These are phyloP conservation scores for Arachnopeziza araneosa DNA, from an alignment of 2,329 filamentous ascomycete species.

Conservation along the genomic window DNA sequence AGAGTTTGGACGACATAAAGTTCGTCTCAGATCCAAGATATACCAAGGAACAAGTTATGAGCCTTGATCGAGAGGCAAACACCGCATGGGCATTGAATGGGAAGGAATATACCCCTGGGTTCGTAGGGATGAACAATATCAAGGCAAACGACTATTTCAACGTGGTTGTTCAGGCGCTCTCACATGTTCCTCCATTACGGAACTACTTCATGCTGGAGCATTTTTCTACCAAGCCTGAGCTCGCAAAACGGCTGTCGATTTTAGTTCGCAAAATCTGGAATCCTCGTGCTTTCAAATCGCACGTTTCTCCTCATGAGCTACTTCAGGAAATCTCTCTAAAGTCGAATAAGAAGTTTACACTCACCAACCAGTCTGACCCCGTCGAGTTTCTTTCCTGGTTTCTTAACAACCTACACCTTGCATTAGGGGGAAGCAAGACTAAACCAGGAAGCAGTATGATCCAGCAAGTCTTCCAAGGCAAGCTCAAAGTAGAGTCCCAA, in stretches of 20 bases:
- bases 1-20: constrained; percentile 95
- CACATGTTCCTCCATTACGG: constrained; percentile 81
- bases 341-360: constrained; percentile 86
- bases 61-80: constrained; percentile 63
- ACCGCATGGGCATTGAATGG: constrained; percentile 72
- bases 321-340: constrained; percentile 88
- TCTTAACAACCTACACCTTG: constrained; percentile 88
- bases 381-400: constrained; percentile 98
- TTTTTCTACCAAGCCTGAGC: constrained; percentile 66
- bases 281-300: constrained; percentile 87
- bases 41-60: constrained; percentile 70
- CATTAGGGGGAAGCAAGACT: constrained; percentile 82
- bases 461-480: constrained; percentile 90
- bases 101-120: constrained; percentile 85
- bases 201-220: constrained; percentile 91
- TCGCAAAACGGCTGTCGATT: constrained; percentile 82
- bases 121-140: constrained; percentile 99
- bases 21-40: constrained; percentile 92
- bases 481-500: constrained; percentile 87
- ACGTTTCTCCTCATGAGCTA: constrained; percentile 95
- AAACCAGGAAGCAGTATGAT: constrained; percentile 81
- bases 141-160: constrained; percentile 99
- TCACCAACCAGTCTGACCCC: constrained; percentile 88
- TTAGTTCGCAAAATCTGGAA: constrained; percentile 98
- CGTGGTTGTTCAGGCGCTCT: constrained; percentile 83